Conservation (phyloP, 768 basidiomycete species). For the Boletus huronensis region DNA sequence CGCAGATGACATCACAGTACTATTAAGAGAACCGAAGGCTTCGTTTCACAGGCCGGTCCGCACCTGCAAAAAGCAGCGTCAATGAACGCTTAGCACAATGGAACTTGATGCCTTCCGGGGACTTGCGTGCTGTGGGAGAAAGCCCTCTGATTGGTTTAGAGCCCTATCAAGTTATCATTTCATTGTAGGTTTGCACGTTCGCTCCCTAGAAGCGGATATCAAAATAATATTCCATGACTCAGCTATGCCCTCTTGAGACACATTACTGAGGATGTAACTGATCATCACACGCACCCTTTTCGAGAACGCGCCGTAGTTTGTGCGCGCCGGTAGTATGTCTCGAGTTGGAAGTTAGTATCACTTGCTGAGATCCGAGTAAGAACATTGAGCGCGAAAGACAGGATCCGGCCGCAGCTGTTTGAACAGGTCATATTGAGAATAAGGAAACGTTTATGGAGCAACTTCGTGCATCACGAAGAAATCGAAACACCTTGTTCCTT, state of each 20-base stretch:
- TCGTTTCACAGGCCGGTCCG: background rate
- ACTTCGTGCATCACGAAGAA: background rate
- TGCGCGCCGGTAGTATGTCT: too few species aligned
- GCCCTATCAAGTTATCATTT: too few species aligned
- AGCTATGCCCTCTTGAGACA: too few species aligned
- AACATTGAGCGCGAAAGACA: background rate
- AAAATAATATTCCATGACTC: too few species aligned
- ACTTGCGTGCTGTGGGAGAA: background rate
- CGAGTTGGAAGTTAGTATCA: too few species aligned
- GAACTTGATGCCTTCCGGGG: background rate
- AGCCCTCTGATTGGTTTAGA: background rate
- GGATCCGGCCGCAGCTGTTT: background rate
- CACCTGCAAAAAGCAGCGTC: background rate
- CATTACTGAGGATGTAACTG: too few species aligned
- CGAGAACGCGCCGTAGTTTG: too few species aligned
- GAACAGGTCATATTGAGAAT: background rate
- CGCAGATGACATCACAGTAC: background rate
- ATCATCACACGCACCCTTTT: too few species aligned
- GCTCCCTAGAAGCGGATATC: background rate
- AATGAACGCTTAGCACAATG: background rate
- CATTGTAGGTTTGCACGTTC: too few species aligned
- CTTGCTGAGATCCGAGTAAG: background rate
- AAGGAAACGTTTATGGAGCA: background rate
- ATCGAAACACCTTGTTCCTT: background rate
- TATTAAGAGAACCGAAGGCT: background rate